Percentiles rank a stretch among this genome's conserved stretches.
Conservation (phyloP, 306 rosid genomes). For the Carpinus fangiana region DNA sequence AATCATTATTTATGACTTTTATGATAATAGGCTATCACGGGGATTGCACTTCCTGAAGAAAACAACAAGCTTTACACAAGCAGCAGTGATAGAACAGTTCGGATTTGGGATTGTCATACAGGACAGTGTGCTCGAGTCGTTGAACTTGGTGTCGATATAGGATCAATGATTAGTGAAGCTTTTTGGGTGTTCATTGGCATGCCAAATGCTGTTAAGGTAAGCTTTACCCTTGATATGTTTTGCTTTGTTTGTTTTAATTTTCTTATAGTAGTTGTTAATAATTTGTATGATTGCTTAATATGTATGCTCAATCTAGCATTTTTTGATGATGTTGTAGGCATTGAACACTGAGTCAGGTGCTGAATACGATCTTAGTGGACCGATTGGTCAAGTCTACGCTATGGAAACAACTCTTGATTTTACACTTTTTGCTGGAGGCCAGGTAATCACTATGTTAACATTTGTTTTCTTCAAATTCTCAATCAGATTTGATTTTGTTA, state of each 20-base stretch:
- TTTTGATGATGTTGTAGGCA: constrained; percentile 35
- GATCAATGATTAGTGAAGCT: constrained; percentile 42
- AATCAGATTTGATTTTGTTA: background rate
- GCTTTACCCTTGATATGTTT: constrained; percentile 5
- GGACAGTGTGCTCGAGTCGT: constrained; percentile 31
- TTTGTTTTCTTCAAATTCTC: background rate
- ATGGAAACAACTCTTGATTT: constrained; percentile 37
- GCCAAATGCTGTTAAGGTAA: constrained; percentile 45
- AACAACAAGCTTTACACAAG: constrained; percentile 45
- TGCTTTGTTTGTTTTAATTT: background rate
- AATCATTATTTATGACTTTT: background rate
- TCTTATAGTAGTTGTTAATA: too few relatives aligned
- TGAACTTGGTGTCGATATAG: constrained; percentile 36
- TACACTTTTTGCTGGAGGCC: constrained; percentile 40
- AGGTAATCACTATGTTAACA: constrained; percentile 23
- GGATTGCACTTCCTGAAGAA: constrained; percentile 42
- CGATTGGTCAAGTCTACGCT: constrained; percentile 35
- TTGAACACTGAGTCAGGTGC: constrained; percentile 38
- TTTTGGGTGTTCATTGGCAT: constrained; percentile 52
- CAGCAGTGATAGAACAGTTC: constrained; percentile 39
- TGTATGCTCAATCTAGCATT: background rate
- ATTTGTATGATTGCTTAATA: too few relatives aligned
- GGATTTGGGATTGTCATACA: constrained; percentile 53
- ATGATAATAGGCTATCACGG: constrained; percentile 35
- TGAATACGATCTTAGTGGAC: constrained; percentile 40